Percentiles rank a stretch among this genome's conserved stretches.
These are phyloP conservation scores for Gyromitra esculenta DNA, from an alignment of 2,329 filamentous ascomycete species.

Conservation along the genomic window DNA sequence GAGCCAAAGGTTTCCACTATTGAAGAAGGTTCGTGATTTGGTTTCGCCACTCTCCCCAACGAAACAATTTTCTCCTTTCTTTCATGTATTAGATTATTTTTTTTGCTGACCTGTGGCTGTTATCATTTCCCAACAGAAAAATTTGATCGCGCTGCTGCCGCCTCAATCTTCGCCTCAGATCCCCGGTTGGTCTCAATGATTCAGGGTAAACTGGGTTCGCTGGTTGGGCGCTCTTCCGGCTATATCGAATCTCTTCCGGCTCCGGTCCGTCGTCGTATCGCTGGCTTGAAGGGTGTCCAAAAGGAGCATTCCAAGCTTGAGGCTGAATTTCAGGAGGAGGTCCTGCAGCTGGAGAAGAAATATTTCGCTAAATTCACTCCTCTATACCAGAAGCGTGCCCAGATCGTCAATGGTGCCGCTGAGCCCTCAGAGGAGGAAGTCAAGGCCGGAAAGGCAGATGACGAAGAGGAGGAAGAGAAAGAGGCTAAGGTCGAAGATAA, in stretches of 20 bases:
- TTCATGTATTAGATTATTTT: slow-evolving; percentile 20
- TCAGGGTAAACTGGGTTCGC: slow-evolving; percentile 90
- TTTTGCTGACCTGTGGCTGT: slow-evolving; percentile 35
- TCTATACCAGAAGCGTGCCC: slow-evolving; percentile 91
- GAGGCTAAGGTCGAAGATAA: slow-evolving; percentile 69
- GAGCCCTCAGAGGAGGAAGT: slow-evolving; percentile 91
- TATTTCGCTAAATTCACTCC: slow-evolving; percentile 99
- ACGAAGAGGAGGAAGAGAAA: slow-evolving; percentile 68
- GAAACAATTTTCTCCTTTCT: slow-evolving; percentile 41
- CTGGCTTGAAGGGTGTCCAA: slow-evolving; percentile 96
- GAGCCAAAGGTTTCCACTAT: slow-evolving; percentile 94
- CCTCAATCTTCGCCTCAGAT: slow-evolving; percentile 94
- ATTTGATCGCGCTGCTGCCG: slow-evolving; percentile 83
- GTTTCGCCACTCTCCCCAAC: slow-evolving; percentile 44
- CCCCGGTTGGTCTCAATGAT: slow-evolving; percentile 96
- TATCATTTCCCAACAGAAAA: slow-evolving; percentile 72
- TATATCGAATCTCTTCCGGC: slow-evolving; percentile 96
- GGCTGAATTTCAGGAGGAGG: slow-evolving; percentile 97
- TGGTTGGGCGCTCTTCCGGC: slow-evolving; percentile 93
- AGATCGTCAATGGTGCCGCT: slow-evolving; percentile 84
- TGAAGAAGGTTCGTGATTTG: slow-evolving; percentile 79
- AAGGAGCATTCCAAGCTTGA: slow-evolving; percentile 99
- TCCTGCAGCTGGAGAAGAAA: slow-evolving; percentile 98
- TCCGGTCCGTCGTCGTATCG: slow-evolving; percentile 89
- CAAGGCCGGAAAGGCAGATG: slow-evolving; percentile 81